Evolutionary conservation across 208 protist genomes (phyloP), one percentile per base, ranked within the genome.

Genomic region (Acanthamoeba rhysodes): DNA sequence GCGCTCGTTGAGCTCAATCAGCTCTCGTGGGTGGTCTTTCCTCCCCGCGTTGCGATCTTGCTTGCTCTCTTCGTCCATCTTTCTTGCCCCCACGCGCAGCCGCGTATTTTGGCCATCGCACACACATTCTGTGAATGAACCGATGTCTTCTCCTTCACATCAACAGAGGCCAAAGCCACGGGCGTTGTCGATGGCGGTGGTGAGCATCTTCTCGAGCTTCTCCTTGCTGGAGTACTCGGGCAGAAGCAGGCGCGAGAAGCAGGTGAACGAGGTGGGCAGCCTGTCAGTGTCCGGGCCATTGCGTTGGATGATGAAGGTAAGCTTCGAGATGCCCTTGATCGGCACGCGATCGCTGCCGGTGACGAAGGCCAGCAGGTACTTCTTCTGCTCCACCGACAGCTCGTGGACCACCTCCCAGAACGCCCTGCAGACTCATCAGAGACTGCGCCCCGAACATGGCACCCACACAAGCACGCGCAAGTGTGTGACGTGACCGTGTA

Each of bases 251-350:
- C 96, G 91, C 88, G 98, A 98, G 96, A 99, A 99, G 96, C 98
- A 99, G 5, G 98, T 99, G 78, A 98, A 98, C 14, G 97, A 94
- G 5, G 97, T 98, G 8, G 98, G 98, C 22, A 99, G 95, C 29
- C 48, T 27, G 22, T 93, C 82, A 0, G 80, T 45, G 95, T 76
- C 57, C 6, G 50, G 70, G 2, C 91, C 87, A 62, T 95, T 96
- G 7, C 87, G 34, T 32, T 62, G 50, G 32, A 95, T 66, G 92
- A 95, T 68, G 34, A 90, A 74, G 24, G 53, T 82, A 4, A 98
- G 72, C 37, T 97, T 97, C 16, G 96, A 97, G 88, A 98, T 95
- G 55, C 70, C 92, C 53, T 95, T 95, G 92, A 87, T 68, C 14
- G 98, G 98, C 9, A 97, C 97, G 27, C 98, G 88, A 45, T 98